Evolutionary conservation across 148 eudicot species (phyloP), one percentile per base, ranked within the genome.

Genomic region (Pouteria glomerata): DNA sequence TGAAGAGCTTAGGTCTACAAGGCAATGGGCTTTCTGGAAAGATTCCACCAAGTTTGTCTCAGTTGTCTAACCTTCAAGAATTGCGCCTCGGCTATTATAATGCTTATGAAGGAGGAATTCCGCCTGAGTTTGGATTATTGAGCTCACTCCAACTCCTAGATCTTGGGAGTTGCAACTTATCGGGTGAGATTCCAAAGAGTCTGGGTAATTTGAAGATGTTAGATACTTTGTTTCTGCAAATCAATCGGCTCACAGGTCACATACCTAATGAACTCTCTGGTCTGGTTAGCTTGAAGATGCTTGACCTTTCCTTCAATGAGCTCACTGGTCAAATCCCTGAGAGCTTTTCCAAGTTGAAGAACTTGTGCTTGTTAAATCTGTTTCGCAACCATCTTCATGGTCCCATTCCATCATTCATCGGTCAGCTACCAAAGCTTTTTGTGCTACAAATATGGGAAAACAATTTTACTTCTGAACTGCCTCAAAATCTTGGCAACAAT

Each of bases 31-130:
- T 91, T 26, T 27, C 82, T 30, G 87, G 89, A 18, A 69, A 50
- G 1, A 80, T 91, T 65, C 87, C 91, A 13, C 59, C 77, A 52
- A 72, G 81, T 29, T 69, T 87, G 45, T 52, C 82, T 1, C 29
- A 11, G 30, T 18, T 75, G 39, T 63, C 70, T 31, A 64, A 61
- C 4, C 69, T 77, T 66, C 41, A 66, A 24, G 69, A 77, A 71
- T 78, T 86, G 0, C 80, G 41, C 42, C 42, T 84, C 11, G 88
- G 88, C 0, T 86, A 80, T 21, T 80, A 13, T 63, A 82, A 83
- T 61, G n/a, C 51, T 0, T 85, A 77, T 26, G 26, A 70, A 41
- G 94, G 94, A 16, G 88, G 91, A 0, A 84, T 91, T 21, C 97
- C 97, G 16, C 72, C 82, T 19, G 86, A 77, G 35, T 68, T 89